A percentile compares a stretch with the other conserved stretches of the same genome.
phyloP scores from a whole-genome alignment of 1,284 basidiomycete genomes.

The Leucocoprinus gongylophorus region DNA sequence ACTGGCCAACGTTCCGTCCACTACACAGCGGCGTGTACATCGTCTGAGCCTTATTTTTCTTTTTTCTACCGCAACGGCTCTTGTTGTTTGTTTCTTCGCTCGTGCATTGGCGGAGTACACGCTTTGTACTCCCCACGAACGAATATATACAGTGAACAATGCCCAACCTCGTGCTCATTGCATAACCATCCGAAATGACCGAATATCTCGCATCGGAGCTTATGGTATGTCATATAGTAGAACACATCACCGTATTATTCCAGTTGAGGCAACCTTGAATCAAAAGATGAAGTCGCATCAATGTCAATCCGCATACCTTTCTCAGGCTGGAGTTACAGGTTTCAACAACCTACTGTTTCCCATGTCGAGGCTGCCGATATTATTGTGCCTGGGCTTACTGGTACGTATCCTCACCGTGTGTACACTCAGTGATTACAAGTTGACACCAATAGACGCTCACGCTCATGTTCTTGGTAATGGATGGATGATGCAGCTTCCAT shows the following conservation, averaged over 20 bases:
- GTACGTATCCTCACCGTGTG: constrained; percentile 26
- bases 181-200: constrained; percentile 6
- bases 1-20: neutral
- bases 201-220: constrained; percentile 4
- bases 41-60: neutral
- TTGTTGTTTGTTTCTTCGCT: neutral
- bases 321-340: neutral
- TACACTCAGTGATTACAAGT: neutral
- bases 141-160: constrained; percentile 9
- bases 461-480: constrained; percentile 71
- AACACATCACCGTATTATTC: neutral
- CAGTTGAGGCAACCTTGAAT: neutral
- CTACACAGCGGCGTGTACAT: neutral
- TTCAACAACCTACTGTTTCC: constrained; percentile 31
- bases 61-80: neutral
- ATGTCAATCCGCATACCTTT: constrained; percentile 3
- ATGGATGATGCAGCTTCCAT: constrained; percentile 55
- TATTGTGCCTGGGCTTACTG: constrained; percentile 65
- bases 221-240: neutral
- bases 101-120: constrained; percentile 1
- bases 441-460: constrained; percentile 58
- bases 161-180: constrained; percentile 8
- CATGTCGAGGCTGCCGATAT: constrained; percentile 41
- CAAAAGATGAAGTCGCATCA: constrained; percentile 2
- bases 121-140: constrained; percentile 1